Evolutionary conservation across 2,329 filamentous ascomycete species (phyloP).

Genomic region (Cladosporium sp.): DNA sequence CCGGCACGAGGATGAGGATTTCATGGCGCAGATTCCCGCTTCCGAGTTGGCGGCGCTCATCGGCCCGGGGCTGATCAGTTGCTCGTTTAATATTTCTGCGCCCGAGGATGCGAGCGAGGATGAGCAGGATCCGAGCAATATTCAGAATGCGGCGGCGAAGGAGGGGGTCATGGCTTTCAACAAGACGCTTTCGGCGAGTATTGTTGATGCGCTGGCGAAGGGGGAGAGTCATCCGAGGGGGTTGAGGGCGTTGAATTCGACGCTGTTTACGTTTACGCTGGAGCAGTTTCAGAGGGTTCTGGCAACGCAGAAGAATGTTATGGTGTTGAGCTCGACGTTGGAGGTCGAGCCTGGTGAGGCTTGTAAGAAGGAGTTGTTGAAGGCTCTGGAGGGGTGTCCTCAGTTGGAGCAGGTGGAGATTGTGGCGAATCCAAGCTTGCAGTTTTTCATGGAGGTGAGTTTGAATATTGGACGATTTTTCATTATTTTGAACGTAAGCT

Average conservation of each 20-base stretch:
- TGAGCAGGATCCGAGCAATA: slow-evolving; percentile 28
- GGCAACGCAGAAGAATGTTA: slow-evolving; percentile 32
- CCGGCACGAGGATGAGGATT: slow-evolving; percentile 40
- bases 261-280: slow-evolving; percentile 37
- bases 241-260: slow-evolving; percentile 36
- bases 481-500: neutral
- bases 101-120: slow-evolving; percentile 27
- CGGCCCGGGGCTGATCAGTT: slow-evolving; percentile 35
- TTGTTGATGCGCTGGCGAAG: slow-evolving; percentile 32
- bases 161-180: slow-evolving; percentile 35
- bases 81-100: slow-evolving; percentile 34
- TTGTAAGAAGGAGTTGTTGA: slow-evolving; percentile 32
- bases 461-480: neutral
- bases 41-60: slow-evolving; percentile 34
- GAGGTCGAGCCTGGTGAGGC: slow-evolving; percentile 33
- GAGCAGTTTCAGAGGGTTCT: slow-evolving; percentile 33
- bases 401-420: slow-evolving; percentile 38
- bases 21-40: slow-evolving; percentile 37
- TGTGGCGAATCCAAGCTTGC: slow-evolving; percentile 34
- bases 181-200: slow-evolving; percentile 23
- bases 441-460: slow-evolving; percentile 36
- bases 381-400: slow-evolving; percentile 27
- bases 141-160: slow-evolving; percentile 22
- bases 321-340: slow-evolving; percentile 36
- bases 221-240: slow-evolving; percentile 30